These are phyloP conservation scores for Aphanocladium album DNA, from an alignment of 2,329 filamentous ascomycete genomes.

Conservation along the genomic window DNA sequence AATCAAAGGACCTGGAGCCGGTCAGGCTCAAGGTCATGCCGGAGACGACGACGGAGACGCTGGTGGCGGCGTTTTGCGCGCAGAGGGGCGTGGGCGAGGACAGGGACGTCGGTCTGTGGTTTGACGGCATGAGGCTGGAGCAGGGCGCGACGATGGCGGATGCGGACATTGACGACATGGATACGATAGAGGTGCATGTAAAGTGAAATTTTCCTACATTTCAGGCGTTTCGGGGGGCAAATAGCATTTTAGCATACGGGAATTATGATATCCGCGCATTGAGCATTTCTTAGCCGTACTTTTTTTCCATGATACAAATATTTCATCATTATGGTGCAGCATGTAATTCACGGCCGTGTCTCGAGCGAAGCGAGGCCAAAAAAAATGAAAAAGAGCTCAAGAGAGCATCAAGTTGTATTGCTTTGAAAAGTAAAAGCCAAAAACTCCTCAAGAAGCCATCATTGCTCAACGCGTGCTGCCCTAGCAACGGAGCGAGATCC, in stretches of 20 bases:
- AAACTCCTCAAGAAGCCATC: not conserved
- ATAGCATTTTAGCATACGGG: too few relatives aligned
- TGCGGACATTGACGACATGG: conserved; percentile 68
- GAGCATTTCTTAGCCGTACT: too few relatives aligned
- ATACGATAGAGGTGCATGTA: conserved; percentile 69
- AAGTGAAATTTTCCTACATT: conserved; percentile 19
- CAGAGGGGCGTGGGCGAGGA: conserved; percentile 46
- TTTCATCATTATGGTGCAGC: too few relatives aligned
- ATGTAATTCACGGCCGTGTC: too few relatives aligned
- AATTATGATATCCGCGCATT: too few relatives aligned
- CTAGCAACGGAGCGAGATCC: not conserved
- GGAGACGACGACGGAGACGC: conserved; percentile 55
- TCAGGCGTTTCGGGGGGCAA: not conserved
- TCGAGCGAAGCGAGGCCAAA: too few relatives aligned
- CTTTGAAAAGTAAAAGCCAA: not conserved
- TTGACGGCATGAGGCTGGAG: conserved; percentile 70
- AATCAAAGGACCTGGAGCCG: conserved; percentile 45
- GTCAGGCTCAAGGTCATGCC: conserved; percentile 47
- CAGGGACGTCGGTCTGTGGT: conserved; percentile 56
- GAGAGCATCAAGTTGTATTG: not conserved
- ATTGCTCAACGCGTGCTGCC: not conserved
- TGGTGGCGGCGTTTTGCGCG: conserved; percentile 58
- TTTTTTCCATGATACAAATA: too few relatives aligned
- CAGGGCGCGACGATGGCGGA: conserved; percentile 56
- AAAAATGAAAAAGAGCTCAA: not conserved